Percentiles rank a stretch among this genome's conserved stretches.
These are phyloP conservation scores for Rubia tinctorum DNA, from an alignment of 305 asterid species.

Conservation along the genomic window DNA sequence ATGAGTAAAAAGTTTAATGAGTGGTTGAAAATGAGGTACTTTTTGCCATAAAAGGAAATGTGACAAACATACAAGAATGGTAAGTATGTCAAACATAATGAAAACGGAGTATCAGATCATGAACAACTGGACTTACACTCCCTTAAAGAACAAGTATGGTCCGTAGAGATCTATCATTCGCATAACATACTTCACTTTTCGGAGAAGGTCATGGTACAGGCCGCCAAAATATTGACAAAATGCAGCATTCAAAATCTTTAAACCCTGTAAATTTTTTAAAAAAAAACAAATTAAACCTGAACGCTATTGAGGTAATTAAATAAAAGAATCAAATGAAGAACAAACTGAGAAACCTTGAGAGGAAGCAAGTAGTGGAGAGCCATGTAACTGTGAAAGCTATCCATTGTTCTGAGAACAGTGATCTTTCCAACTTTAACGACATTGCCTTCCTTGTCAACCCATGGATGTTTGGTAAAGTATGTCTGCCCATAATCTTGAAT, in stretches of 20 bases:
- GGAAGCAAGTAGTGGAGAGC: conserved; percentile 55
- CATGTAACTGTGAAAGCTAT: conserved; percentile 45
- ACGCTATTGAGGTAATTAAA: no score
- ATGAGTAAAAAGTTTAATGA: no score
- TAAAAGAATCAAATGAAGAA: no score
- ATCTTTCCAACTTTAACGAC: conserved; percentile 44
- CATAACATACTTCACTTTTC: conserved; percentile 54
- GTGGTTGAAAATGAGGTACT: no score
- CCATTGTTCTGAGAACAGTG: conserved; percentile 37
- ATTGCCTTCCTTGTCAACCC: conserved; percentile 49
- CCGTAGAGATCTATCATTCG: conserved; percentile 58
- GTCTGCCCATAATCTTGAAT: conserved; percentile 24
- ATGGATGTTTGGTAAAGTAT: conserved; percentile 49
- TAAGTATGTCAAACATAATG: no score
- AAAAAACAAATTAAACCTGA: no score
- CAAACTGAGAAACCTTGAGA: conserved; percentile 43
- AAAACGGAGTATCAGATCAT: no score
- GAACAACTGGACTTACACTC: conserved; percentile 39
- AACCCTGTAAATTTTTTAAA: no score
- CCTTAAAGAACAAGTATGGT: conserved; percentile 73
- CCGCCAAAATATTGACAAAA: conserved; percentile 60
- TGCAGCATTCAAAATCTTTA: conserved; percentile 47
- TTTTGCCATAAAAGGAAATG: no score
- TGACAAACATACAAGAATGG: no score
- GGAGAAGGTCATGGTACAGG: conserved; percentile 32